These are phyloP conservation scores for Sphagnurus paluster DNA, from an alignment of 1,284 basidiomycete genomes.

Conservation along the genomic window DNA sequence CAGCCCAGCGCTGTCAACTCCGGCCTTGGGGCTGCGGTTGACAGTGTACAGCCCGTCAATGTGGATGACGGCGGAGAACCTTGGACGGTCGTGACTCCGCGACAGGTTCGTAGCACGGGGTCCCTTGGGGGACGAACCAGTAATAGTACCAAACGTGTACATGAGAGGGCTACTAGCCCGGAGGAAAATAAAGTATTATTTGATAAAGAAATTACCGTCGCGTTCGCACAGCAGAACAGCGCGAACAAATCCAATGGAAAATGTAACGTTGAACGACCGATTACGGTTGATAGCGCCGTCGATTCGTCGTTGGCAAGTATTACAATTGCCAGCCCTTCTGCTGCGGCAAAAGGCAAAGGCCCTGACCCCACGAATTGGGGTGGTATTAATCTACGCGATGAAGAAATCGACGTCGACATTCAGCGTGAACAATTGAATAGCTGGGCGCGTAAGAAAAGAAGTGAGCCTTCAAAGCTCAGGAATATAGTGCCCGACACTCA, in stretches of 20 bases:
- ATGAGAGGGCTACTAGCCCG: not conserved
- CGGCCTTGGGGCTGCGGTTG: not conserved
- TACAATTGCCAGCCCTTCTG: no score
- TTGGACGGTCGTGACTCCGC: not conserved
- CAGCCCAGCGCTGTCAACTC: not conserved
- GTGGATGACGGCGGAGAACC: not conserved
- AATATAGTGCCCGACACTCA: not conserved
- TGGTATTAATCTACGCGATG: no score
- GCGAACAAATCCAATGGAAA: no score
- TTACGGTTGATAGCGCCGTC: no score
- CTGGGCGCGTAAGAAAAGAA: not conserved
- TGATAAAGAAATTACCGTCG: not conserved
- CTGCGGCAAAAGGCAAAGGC: no score
- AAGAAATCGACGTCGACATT: no score
- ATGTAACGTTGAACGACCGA: no score
- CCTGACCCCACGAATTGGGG: no score
- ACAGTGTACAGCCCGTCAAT: not conserved
- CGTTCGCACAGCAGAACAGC: no score
- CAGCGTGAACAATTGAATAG: no score
- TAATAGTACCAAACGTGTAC: no score
- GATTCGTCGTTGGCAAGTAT: no score
- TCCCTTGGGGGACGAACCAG: conserved; percentile 1
- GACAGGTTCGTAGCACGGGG: not conserved
- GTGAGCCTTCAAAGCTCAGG: not conserved
- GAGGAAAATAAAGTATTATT: not conserved